Evolutionary conservation across 2,329 filamentous ascomycete species (phyloP).

Genomic region (Alternaria arbusti): DNA sequence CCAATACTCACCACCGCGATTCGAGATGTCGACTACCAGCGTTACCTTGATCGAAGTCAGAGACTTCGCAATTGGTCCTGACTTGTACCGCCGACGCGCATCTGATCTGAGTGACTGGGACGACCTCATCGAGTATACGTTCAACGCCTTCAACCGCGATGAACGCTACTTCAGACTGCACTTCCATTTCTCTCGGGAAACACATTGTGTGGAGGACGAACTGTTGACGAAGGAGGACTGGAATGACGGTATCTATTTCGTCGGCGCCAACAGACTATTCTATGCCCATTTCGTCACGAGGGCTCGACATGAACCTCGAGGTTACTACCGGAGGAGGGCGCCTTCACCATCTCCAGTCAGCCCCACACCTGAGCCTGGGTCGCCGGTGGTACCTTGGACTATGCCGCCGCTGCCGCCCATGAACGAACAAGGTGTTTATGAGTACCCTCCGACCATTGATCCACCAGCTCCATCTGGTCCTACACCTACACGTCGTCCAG

Average conservation of each 20-base stretch:
- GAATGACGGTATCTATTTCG: not conserved
- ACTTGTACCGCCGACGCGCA: not conserved
- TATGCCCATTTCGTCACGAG: not conserved
- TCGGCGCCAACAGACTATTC: not conserved
- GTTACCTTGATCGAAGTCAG: not conserved
- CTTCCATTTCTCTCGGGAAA: not conserved
- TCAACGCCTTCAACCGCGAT: not conserved
- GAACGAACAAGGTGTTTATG: not conserved
- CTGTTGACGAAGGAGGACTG: not conserved
- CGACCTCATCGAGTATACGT: not conserved
- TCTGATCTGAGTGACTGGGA: not conserved
- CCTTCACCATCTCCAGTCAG: not conserved
- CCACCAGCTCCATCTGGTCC: not conserved
- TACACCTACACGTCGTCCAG: not conserved
- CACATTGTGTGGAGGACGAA: not conserved
- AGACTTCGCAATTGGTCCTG: not conserved
- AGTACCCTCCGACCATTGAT: not conserved
- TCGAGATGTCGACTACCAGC: not conserved
- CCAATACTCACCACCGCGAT: not conserved
- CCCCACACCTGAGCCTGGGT: not conserved
- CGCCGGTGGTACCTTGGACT: not conserved
- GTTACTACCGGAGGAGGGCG: not conserved
- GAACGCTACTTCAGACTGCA: not conserved
- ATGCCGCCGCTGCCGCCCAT: not conserved
- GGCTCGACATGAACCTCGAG: not conserved